Percentiles rank a stretch among this genome's conserved stretches.
phyloP scores from a whole-genome alignment of 2,329 filamentous ascomycete genomes.

The Dactylellina leptospora region DNA sequence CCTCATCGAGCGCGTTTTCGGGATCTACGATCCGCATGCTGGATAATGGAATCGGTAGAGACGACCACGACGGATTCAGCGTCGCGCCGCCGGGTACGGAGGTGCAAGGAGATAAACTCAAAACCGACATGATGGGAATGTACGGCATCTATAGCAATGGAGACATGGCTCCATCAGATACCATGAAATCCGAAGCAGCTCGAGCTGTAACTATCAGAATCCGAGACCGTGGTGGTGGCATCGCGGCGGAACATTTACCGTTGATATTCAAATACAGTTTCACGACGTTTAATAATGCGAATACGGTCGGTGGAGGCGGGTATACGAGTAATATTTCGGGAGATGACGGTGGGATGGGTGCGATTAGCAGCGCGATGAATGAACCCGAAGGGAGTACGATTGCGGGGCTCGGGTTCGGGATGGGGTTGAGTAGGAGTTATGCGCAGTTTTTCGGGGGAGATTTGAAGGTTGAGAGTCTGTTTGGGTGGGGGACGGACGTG shows the following conservation, averaged over 20 bases:
- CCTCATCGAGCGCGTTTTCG: neutral
- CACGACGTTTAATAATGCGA: slow-evolving; percentile 76
- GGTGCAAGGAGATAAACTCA: slow-evolving; percentile 40
- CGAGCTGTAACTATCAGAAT: slow-evolving; percentile 90
- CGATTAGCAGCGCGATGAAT: slow-evolving; percentile 75
- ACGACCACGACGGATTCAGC: slow-evolving; percentile 29
- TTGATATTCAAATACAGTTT: slow-evolving; percentile 98
- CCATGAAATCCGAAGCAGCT: slow-evolving; percentile 38
- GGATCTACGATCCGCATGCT: slow-evolving; percentile 44
- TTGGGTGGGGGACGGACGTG: slow-evolving; percentile 85
- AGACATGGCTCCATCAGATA: slow-evolving; percentile 15
- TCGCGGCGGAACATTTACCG: slow-evolving; percentile 80
- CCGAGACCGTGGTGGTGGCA: slow-evolving; percentile 92
- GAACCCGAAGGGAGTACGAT: slow-evolving; percentile 81
- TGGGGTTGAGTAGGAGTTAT: slow-evolving; percentile 90
- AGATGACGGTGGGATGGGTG: slow-evolving; percentile 69
- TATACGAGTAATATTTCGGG: slow-evolving; percentile 65
- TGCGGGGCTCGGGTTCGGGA: slow-evolving; percentile 88
- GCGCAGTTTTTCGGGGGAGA: slow-evolving; percentile 98
- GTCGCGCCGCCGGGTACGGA: slow-evolving; percentile 55
- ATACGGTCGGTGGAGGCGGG: slow-evolving; percentile 26
- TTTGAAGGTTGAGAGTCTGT: slow-evolving; percentile 91
- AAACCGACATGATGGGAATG: slow-evolving; percentile 24
- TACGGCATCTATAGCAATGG: slow-evolving; percentile 8
- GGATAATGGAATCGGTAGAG: slow-evolving; percentile 11